Evolutionary conservation across 352 stramenopile species (phyloP), one percentile per base, ranked within the genome.

Genomic region (Aphanomyces euteiches): DNA sequence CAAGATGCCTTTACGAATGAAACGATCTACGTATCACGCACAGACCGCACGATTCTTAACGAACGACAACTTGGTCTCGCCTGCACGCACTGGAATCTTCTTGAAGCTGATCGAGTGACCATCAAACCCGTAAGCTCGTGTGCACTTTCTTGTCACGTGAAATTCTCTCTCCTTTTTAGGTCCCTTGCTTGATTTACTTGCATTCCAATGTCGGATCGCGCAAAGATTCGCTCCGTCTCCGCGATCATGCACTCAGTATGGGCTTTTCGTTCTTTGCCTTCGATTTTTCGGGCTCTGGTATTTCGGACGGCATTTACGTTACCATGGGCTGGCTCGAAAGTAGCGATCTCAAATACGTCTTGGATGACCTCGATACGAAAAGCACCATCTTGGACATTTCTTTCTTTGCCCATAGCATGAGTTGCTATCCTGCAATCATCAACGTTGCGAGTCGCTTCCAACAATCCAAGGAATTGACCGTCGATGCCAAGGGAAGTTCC

Each of bases 321-420:
- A 96, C 86, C 4, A 89, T 92, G 79, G 88, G 88, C 47, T 94
- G 84, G 84, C 92, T 92, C 73, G 88, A 94, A 63, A 75, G 78
- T 15, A 74, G 82, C 53, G 88, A 96, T 66, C 69, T 96, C 61
- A 76, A 89, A 47, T 77, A 77, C 37, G 84, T 96, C 47, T 74
- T 94, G 56, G 73, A 90, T 72, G 77, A 77, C 7, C 47, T 93
- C 0, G 83, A 92, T 37, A 48, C 67, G 10, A 75, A 90, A 64
- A 41, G 53, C 3, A 79, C 67, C 34, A 83, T 93, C 21, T 75
- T 76, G 37, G 76, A 83, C 7, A 75, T 93, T 58, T 86, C 78
- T 61, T 74, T 95, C 36, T 95, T 89, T 69, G 85, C 83, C 5
- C 87, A 95, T 74, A 92, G 83, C 64, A 95, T 95, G 87, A 84